Conservation (phyloP, 2,329 filamentous ascomycete genomes). For the Xylariaceae sp. region DNA sequence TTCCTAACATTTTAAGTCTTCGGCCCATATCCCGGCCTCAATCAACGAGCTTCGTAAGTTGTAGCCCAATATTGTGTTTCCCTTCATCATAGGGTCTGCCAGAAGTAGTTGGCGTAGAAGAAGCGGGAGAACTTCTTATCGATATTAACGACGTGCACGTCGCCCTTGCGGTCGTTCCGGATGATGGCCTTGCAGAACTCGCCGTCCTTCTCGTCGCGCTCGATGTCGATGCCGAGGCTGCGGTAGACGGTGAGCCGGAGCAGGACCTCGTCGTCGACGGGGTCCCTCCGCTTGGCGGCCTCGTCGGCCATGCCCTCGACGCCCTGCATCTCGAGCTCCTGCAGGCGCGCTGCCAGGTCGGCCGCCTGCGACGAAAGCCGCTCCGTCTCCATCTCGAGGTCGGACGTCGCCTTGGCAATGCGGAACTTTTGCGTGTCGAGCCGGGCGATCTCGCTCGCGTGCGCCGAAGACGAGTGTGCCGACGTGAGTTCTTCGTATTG, state of each 20-base stretch:
- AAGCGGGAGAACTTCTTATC: conserved; percentile 86
- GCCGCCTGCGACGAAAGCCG: conserved; percentile 74
- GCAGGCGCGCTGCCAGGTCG: conserved; percentile 66
- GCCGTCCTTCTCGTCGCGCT: conserved; percentile 65
- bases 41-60: conserved; percentile 2
- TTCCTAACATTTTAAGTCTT: conserved; percentile 1
- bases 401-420: conserved; percentile 82
- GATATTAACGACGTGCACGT: conserved; percentile 91
- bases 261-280: conserved; percentile 58
- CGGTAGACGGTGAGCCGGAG: conserved; percentile 87
- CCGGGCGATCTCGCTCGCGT: conserved; percentile 77
- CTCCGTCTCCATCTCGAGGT: conserved; percentile 92
- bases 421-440: conserved; percentile 93
- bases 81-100: conserved; percentile 66
- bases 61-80: conserved; percentile 11
- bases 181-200: conserved; percentile 84
- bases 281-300: conserved; percentile 32
- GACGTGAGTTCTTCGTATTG: conserved; percentile 73
- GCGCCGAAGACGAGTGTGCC: conserved; percentile 69
- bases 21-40: background rate
- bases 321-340: conserved; percentile 81
- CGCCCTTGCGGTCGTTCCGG: conserved; percentile 77
- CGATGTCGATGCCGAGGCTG: conserved; percentile 83
- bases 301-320: conserved; percentile 57
- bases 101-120: conserved; percentile 95